Percentiles rank a stretch among this genome's conserved stretches.
phyloP scores from a whole-genome alignment of 257 asterid species.

The Solanum etuberosum region DNA sequence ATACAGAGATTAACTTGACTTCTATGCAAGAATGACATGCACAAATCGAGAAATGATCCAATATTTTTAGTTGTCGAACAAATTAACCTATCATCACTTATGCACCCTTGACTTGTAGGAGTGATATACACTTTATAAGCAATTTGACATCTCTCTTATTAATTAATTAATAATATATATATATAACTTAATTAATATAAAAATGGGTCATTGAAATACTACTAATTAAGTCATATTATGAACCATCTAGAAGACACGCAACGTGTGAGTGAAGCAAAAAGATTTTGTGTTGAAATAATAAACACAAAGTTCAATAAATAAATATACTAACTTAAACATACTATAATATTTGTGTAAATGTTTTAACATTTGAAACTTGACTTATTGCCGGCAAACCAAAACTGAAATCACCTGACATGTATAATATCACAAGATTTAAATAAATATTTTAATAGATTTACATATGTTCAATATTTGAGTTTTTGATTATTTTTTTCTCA shows the following conservation, averaged over 20 bases:
- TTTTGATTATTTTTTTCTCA: too few relatives aligned
- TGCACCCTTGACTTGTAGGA: neutral
- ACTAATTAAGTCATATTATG: neutral
- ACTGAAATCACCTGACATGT: too few relatives aligned
- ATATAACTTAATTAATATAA: neutral
- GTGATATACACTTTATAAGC: neutral
- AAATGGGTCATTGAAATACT: neutral
- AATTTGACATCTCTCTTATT: neutral
- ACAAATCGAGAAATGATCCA: too few relatives aligned
- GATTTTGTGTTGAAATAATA: neutral
- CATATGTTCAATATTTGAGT: accelerated
- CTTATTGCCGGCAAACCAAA: accelerated
- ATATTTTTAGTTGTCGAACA: too few relatives aligned
- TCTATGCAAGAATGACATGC: too few relatives aligned
- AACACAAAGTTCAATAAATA: too few relatives aligned
- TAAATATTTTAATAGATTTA: neutral
- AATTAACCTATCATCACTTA: neutral
- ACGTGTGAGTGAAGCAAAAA: neutral
- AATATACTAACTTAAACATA: too few relatives aligned
- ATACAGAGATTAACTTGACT: too few relatives aligned
- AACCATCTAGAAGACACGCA: neutral
- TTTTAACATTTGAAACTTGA: neutral
- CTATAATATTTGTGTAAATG: neutral
- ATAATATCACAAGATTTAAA: neutral
- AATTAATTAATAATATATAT: neutral